A percentile compares a stretch with the other conserved stretches of the same genome.
These are phyloP conservation scores for Fraxinus angustifolia DNA, from an alignment of 305 asterid species.

Conservation along the genomic window DNA sequence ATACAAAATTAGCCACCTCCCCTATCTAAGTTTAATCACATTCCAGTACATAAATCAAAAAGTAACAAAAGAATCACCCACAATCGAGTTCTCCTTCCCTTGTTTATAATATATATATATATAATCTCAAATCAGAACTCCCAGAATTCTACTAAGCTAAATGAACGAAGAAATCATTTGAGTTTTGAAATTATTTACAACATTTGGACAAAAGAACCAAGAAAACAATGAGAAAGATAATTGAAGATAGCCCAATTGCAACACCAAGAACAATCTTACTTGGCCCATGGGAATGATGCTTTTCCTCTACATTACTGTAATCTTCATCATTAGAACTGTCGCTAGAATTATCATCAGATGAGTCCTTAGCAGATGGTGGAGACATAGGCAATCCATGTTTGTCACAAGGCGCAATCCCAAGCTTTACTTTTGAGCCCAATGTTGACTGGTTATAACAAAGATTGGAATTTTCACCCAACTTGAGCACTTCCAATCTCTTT, in stretches of 20 bases:
- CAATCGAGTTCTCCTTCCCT: conserved; percentile 18
- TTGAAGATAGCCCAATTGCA: conserved; percentile 78
- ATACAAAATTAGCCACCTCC: conserved; percentile 11
- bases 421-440: conserved; percentile 59
- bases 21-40: background rate
- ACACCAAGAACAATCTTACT: conserved; percentile 87
- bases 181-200: conserved; percentile 50
- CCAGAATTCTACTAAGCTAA: background rate
- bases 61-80: conserved; percentile 23
- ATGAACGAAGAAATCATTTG: background rate
- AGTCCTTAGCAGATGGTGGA: conserved; percentile 70
- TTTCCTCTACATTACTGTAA: conserved; percentile 36
- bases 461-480: conserved; percentile 63
- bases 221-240: conserved; percentile 78
- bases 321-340: conserved; percentile 30
- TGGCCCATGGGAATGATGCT: conserved; percentile 62
- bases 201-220: conserved; percentile 70
- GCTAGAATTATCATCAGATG: conserved; percentile 39
- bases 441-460: conserved; percentile 70
- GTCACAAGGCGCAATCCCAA: conserved; percentile 90
- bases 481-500: conserved; percentile 52
- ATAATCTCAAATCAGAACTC: conserved; percentile 26
- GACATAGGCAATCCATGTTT: conserved; percentile 74
- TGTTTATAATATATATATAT: conserved; percentile 7
- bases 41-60: conserved; percentile 1